These are phyloP conservation scores for Chrysophaeum taylorii DNA, from an alignment of 352 stramenopile genomes.

Conservation along the genomic window DNA sequence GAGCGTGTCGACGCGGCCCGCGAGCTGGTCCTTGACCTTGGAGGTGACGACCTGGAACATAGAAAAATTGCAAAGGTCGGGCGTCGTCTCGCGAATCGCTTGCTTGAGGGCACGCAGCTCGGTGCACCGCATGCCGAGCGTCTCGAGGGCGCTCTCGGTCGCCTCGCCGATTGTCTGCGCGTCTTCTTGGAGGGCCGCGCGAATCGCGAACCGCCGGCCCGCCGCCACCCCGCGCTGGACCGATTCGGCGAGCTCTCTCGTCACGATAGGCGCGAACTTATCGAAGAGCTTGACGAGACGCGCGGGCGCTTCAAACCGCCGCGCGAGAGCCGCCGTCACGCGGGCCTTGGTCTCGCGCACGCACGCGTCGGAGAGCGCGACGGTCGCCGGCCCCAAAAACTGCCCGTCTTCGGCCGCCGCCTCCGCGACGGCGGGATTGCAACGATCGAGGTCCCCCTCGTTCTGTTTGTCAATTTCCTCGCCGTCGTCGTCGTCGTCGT, in stretches of 20 bases:
- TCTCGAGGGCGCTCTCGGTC: constrained; percentile 28
- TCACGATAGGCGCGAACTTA: constrained; percentile 60
- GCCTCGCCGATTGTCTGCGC: constrained; percentile 1
- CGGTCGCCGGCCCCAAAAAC: constrained; percentile 6
- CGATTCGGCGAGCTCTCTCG: constrained; percentile 57
- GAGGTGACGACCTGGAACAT: constrained; percentile 72
- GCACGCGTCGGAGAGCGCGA: background rate
- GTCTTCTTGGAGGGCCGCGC: too few species aligned
- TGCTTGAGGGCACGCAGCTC: constrained; percentile 50
- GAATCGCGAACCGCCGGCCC: constrained; percentile 22
- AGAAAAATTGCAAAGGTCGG: constrained; percentile 73
- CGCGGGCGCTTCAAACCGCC: constrained; percentile 56
- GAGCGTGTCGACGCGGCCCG: constrained; percentile 56
- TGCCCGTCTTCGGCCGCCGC: too few species aligned
- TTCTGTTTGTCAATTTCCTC: background rate
- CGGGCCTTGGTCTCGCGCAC: background rate
- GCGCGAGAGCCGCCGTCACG: constrained; percentile 20
- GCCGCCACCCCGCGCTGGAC: constrained; percentile 45
- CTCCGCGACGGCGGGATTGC: background rate
- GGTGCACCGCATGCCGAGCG: constrained; percentile 39
- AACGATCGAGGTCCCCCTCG: background rate
- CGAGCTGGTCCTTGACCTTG: constrained; percentile 70
- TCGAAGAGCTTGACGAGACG: constrained; percentile 57
- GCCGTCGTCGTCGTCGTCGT: constrained; percentile 25
- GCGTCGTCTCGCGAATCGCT: constrained; percentile 40